phyloP scores from a whole-genome alignment of 768 basidiomycete genomes.

The Ephemerocybe angulata region DNA sequence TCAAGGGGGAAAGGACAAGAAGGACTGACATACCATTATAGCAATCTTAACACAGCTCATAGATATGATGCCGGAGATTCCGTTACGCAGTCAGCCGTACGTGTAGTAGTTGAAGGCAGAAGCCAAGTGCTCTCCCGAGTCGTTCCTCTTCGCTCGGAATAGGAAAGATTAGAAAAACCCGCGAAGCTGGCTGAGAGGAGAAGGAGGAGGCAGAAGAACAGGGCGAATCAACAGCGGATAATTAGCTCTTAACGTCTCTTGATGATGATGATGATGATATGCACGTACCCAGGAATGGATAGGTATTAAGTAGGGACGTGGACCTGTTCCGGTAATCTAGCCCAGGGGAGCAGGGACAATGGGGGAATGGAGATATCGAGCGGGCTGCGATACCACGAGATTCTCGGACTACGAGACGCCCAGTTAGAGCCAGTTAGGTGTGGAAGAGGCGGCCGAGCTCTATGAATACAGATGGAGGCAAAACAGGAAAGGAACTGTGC shows the following conservation, averaged over 20 bases:
- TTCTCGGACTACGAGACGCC: too few relatives aligned
- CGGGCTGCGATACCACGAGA: too few relatives aligned
- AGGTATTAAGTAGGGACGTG: background rate
- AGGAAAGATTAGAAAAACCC: background rate
- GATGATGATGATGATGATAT: background rate
- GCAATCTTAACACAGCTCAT: slow-evolving; percentile 34
- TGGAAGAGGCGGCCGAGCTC: too few relatives aligned
- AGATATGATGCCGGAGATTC: slow-evolving; percentile 13
- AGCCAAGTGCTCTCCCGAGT: too few relatives aligned
- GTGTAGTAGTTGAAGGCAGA: background rate
- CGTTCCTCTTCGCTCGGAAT: too few relatives aligned
- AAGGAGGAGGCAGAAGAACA: background rate
- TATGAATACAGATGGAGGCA: too few relatives aligned
- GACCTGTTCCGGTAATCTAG: too few relatives aligned
- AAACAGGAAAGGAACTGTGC: too few relatives aligned
- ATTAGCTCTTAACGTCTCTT: background rate
- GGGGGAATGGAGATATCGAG: too few relatives aligned
- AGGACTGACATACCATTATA: slow-evolving; percentile 30
- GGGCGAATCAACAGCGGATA: background rate
- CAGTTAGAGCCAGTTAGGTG: too few relatives aligned
- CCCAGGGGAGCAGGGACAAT: too few relatives aligned
- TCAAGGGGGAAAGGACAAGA: background rate
- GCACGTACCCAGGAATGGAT: background rate
- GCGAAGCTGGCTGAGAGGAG: background rate
- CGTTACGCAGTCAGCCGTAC: slow-evolving; percentile 8